These are phyloP conservation scores for Phlebopus sp. DNA, from an alignment of 1,284 basidiomycete genomes.

Conservation along the genomic window DNA sequence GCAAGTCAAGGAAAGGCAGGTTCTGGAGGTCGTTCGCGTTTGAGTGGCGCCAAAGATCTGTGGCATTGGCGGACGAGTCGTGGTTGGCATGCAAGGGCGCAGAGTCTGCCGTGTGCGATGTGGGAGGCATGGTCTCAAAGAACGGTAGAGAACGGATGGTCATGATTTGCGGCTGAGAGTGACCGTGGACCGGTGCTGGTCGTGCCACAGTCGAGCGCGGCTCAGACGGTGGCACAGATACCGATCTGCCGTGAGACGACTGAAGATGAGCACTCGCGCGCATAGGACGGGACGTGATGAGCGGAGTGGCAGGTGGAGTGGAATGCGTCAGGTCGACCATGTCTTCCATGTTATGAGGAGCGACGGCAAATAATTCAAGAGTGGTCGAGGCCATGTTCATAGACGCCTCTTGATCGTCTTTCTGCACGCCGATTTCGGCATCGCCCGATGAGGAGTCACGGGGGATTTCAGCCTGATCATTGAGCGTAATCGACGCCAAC, in stretches of 20 bases:
- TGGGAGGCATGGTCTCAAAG: conserved; percentile 21
- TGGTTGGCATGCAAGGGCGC: conserved; percentile 24
- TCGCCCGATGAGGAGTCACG: conserved; percentile 24
- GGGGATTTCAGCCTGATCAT: conserved; percentile 44
- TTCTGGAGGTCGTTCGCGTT: conserved; percentile 43
- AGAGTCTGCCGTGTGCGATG: conserved; percentile 22
- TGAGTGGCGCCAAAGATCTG: conserved; percentile 31
- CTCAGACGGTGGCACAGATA: conserved; percentile 58
- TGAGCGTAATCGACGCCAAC: conserved; percentile 62
- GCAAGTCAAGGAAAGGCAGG: conserved; percentile 70
- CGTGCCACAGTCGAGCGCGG: conserved; percentile 37
- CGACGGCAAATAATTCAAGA: conserved; percentile 35
- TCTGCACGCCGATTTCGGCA: conserved; percentile 34
- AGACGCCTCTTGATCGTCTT: conserved; percentile 34
- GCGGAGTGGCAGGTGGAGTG: conserved; percentile 63
- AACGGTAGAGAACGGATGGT: conserved; percentile 33
- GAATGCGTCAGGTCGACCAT: conserved; percentile 57
- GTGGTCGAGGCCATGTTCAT: conserved; percentile 29
- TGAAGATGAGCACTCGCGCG: conserved; percentile 31
- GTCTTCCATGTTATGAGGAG: conserved; percentile 53
- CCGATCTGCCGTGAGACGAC: conserved; percentile 44
- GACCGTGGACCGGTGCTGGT: conserved; percentile 34
- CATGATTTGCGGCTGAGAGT: conserved; percentile 26
- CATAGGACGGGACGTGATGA: conserved; percentile 40
- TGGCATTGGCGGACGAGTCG: conserved; percentile 14